These are phyloP conservation scores for Trichoderma endophyticum DNA, from an alignment of 2,329 filamentous ascomycete genomes.

Conservation along the genomic window DNA sequence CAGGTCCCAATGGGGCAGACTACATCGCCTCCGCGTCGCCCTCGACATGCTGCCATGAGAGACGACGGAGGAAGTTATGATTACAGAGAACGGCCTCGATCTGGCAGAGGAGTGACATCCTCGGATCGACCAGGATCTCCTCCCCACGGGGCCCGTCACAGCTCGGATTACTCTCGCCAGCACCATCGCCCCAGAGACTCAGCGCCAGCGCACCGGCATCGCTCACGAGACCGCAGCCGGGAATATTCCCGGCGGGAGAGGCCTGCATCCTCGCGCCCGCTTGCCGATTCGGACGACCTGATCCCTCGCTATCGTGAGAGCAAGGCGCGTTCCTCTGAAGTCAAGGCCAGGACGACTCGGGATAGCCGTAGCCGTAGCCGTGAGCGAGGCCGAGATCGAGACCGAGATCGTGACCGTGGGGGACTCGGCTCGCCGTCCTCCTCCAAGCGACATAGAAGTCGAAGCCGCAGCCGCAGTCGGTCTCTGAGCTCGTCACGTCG, in stretches of 20 bases:
- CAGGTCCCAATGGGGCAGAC: conserved; percentile 30
- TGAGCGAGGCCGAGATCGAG: not conserved
- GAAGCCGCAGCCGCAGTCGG: conserved; percentile 40
- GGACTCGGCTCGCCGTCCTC: conserved; percentile 37
- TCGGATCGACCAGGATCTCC: conserved; percentile 34
- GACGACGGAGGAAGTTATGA: conserved; percentile 38
- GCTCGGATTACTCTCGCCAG: conserved; percentile 30
- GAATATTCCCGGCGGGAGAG: conserved; percentile 30
- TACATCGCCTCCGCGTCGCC: conserved; percentile 34
- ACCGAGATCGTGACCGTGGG: conserved; percentile 23
- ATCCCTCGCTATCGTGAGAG: conserved; percentile 38
- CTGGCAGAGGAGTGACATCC: conserved; percentile 34
- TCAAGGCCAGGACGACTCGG: conserved; percentile 32
- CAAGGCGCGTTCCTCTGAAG: conserved; percentile 31
- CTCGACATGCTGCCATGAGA: conserved; percentile 42
- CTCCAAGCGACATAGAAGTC: conserved; percentile 42
- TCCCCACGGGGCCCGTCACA: conserved; percentile 32
- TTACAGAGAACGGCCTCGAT: conserved; percentile 36
- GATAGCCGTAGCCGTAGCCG: conserved; percentile 30
- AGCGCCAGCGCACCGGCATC: conserved; percentile 34
- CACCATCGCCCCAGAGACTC: conserved; percentile 35
- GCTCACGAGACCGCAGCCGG: conserved; percentile 39
- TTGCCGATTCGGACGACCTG: conserved; percentile 35
- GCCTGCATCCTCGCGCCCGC: conserved; percentile 28
- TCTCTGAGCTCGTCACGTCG: conserved; percentile 37